Base-by-base conservation (phyloP, 2,329 filamentous ascomycete genomes). In the Tolypocladium ophioglossoides region DNA sequence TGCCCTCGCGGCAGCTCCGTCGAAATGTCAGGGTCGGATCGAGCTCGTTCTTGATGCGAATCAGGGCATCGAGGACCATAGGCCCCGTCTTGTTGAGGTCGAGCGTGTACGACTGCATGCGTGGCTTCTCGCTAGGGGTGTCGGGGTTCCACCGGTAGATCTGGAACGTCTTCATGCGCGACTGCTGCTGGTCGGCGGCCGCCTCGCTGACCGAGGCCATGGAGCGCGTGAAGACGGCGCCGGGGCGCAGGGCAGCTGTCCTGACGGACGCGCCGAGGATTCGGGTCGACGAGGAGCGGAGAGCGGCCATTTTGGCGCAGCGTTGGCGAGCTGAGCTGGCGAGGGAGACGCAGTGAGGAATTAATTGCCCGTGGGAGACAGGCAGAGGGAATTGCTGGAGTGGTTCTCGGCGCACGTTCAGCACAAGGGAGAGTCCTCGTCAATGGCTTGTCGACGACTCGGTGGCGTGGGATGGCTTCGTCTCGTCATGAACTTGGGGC, bases 101-200 rank as follows among this genome's bases (percentile, higher is more conserved):
- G 67, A 99, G 79, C 38, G 88, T 89, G 77, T 97, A 99, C 63
- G 82, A 83, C 79, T 99, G 91, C 89, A 99, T 96, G 72, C 79
- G 82, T 58, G 94, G 94, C 85, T 99, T 99, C 74, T 89, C 85
- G 67, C 85, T 84, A 56, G 94, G 94, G 70, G 85, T 81, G 70
- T 97, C 94, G 57, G 94, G 94, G 72, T 95, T 95, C 94, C 94
- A 99, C 72, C 94, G 85, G 84, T 99, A 99, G 78, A 99, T 87
- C 74, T 96, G 87, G 83, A 99, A 99, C 52, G 87, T 91, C 86
- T 96, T 97, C 76, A 88, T 84, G 65, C 78, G 78, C 54, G 87
- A 79, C 63, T 87, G 80, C 61, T 82, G 72, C 55, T 46, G 44
- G 16, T 82, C 74, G 51, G 82, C 80, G 50, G 83, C 79, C 38